Conservation (phyloP, 768 basidiomycete genomes). For the Suillus sp. region DNA sequence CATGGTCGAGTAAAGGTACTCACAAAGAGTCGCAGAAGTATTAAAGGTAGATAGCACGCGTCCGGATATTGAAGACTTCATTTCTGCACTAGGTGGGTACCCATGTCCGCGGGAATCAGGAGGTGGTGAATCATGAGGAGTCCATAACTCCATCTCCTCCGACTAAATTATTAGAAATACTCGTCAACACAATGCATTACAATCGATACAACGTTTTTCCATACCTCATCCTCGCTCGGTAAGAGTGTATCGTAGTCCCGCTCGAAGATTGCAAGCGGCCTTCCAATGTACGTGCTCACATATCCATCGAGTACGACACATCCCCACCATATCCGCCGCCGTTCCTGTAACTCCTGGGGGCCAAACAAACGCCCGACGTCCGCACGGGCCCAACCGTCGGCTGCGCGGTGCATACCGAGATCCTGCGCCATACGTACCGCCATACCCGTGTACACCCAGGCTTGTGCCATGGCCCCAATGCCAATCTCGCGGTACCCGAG, state of each 20-base stretch:
- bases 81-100: slow-evolving; percentile 25
- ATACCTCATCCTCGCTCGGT: slow-evolving; percentile 61
- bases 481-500: slow-evolving; percentile 86
- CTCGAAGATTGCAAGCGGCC: slow-evolving; percentile 75
- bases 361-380: slow-evolving; percentile 61
- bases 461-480: slow-evolving; percentile 85
- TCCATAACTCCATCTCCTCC: slow-evolving; percentile 66
- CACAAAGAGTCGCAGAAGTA: slow-evolving; percentile 72
- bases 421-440: slow-evolving; percentile 93
- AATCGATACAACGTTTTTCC: slow-evolving; percentile 15
- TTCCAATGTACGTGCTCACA: slow-evolving; percentile 77
- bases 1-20: slow-evolving; percentile 26
- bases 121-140: slow-evolving; percentile 42
- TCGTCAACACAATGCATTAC: not conserved
- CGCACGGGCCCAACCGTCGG: slow-evolving; percentile 73
- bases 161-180: slow-evolving; percentile 36
- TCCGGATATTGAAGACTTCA: slow-evolving; percentile 39
- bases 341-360: slow-evolving; percentile 63
- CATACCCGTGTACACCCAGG: slow-evolving; percentile 87
- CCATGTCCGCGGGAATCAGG: slow-evolving; percentile 34
- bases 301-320: slow-evolving; percentile 82
- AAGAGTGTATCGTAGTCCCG: slow-evolving; percentile 74
- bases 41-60: slow-evolving; percentile 75
- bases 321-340: slow-evolving; percentile 76
- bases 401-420: slow-evolving; percentile 78